phyloP scores from a whole-genome alignment of 2,329 filamentous ascomycete genomes.

The Trichothecium sympodiale region DNA sequence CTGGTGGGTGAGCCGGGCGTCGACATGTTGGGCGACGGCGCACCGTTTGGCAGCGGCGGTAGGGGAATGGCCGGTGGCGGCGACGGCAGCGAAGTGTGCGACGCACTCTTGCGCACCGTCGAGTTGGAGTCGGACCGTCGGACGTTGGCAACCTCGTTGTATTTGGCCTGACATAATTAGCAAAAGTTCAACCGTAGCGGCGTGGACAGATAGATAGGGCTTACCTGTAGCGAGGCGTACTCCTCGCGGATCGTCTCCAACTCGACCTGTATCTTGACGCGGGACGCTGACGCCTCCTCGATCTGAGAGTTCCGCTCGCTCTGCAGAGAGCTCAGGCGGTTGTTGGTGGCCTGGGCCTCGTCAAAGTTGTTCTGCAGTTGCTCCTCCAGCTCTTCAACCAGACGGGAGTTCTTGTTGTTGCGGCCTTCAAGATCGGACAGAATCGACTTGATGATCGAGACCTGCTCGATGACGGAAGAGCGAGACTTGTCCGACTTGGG shows the following conservation, averaged over 20 bases:
- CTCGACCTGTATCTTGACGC: constrained; percentile 53
- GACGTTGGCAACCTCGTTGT: constrained; percentile 37
- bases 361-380: constrained; percentile 94
- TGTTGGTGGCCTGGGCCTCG: constrained; percentile 74
- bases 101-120: constrained; percentile 74
- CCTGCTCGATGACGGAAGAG: constrained; percentile 33
- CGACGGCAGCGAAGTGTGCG: constrained; percentile 75
- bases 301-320: constrained; percentile 63
- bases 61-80: constrained; percentile 94
- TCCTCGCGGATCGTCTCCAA: constrained; percentile 58
- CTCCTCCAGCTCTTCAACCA: constrained; percentile 94
- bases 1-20: constrained; percentile 41
- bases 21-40: constrained; percentile 28
- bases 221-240: constrained; percentile 68
- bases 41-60: constrained; percentile 66
- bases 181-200: neutral
- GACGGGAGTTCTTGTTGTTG: constrained; percentile 83
- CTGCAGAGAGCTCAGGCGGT: constrained; percentile 74
- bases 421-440: constrained; percentile 49
- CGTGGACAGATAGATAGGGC: constrained; percentile 15
- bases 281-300: constrained; percentile 64
- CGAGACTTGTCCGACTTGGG: constrained; percentile 34
- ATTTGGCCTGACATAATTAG: constrained; percentile 40
- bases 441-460: constrained; percentile 54
- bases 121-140: constrained; percentile 51